A percentile compares a stretch with the other conserved stretches of the same genome.
These are phyloP conservation scores for Claviceps sorghi DNA, from an alignment of 2,329 filamentous ascomycete genomes.

Conservation along the genomic window DNA sequence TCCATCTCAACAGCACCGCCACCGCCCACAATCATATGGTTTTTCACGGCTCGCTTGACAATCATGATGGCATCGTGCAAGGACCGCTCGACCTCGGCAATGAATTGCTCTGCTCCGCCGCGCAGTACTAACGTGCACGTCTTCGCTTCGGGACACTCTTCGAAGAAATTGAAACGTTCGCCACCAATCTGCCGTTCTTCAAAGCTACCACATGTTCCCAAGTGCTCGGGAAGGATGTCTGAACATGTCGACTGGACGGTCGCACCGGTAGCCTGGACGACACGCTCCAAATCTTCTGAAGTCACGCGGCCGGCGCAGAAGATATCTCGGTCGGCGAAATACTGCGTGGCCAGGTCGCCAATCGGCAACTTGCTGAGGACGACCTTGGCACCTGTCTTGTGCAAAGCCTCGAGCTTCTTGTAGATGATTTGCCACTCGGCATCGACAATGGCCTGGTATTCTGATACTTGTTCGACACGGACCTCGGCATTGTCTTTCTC, in stretches of 20 bases:
- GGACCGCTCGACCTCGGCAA: conserved; percentile 93
- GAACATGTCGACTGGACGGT: conserved; percentile 92
- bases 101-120: conserved; percentile 96
- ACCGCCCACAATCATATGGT: conserved; percentile 86
- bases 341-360: conserved; percentile 93
- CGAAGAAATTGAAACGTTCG: conserved; percentile 97
- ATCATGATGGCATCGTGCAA: conserved; percentile 99
- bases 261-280: conserved; percentile 86
- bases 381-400: conserved; percentile 92
- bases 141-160: conserved; percentile 87
- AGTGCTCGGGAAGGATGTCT: conserved; percentile 76
- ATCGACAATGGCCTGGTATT: conserved; percentile 98
- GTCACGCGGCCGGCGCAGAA: conserved; percentile 95
- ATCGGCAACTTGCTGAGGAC: conserved; percentile 95
- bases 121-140: conserved; percentile 92
- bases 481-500: conserved; percentile 99
- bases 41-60: conserved; percentile 93
- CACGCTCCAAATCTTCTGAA: conserved; percentile 85
- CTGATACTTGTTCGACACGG: conserved; percentile 91
- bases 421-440: conserved; percentile 99
- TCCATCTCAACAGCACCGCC: conserved; percentile 97
- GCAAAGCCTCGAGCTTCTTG: conserved; percentile 92
- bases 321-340: conserved; percentile 92
- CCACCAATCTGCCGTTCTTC: conserved; percentile 95
- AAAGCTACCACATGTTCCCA: conserved; percentile 80